A percentile compares a stretch with the other conserved stretches of the same genome.
phyloP scores from a whole-genome alignment of 345 rosid genomes.

The Carallia pectinifolia region DNA sequence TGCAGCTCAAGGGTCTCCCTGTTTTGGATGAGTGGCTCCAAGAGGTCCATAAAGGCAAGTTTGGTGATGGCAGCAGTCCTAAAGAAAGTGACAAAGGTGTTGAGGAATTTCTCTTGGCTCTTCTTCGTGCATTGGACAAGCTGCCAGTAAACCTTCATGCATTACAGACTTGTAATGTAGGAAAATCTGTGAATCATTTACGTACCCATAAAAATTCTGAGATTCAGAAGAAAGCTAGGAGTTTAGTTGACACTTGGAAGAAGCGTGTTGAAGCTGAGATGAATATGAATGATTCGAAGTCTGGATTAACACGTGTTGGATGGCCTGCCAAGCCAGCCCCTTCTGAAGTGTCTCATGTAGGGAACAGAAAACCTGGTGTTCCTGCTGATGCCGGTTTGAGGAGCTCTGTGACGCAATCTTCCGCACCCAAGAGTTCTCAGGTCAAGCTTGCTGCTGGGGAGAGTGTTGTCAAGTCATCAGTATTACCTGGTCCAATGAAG shows the following conservation, averaged over 20 bases:
- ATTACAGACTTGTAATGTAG: conserved; percentile 80
- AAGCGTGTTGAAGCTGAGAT: conserved; percentile 93
- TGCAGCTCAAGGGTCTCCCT: conserved; percentile 78
- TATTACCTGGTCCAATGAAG: conserved; percentile 55
- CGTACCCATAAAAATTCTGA: conserved; percentile 79
- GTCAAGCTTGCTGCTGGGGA: conserved; percentile 60
- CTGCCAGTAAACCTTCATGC: conserved; percentile 90
- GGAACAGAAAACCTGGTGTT: conserved; percentile 49
- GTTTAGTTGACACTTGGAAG: conserved; percentile 95
- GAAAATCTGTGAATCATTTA: conserved; percentile 86
- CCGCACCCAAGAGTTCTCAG: conserved; percentile 57
- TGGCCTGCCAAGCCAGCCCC: conserved; percentile 66
- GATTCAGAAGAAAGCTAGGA: conserved; percentile 86
- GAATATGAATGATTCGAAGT: conserved; percentile 54
- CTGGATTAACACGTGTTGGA: conserved; percentile 57
- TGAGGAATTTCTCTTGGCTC: conserved; percentile 69
- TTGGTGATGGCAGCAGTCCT: conserved; percentile 62
- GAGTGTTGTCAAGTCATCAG: conserved; percentile 41
- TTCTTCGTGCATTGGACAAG: conserved; percentile 88
- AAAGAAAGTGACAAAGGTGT: conserved; percentile 63
- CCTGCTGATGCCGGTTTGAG: conserved; percentile 58
- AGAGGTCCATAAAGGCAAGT: conserved; percentile 84
- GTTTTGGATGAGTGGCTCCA: conserved; percentile 97
- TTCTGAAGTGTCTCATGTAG: conserved; percentile 56
- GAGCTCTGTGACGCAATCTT: conserved; percentile 51